phyloP scores from a whole-genome alignment of 257 asterid species.

The Nicotiana tomentosiformis region DNA sequence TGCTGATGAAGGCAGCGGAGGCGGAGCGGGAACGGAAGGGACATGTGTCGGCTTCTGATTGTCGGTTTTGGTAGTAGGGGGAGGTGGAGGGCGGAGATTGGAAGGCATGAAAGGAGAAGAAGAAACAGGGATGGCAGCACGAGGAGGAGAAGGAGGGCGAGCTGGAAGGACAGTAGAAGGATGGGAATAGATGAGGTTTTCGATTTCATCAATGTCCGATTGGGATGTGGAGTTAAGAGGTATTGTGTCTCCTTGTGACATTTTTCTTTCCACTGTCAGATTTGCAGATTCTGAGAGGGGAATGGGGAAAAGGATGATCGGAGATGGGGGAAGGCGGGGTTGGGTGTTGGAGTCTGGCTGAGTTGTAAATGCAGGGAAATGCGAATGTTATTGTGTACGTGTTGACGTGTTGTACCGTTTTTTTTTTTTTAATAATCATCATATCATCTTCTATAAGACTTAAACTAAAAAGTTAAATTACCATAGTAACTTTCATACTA shows the following conservation, averaged over 20 bases:
- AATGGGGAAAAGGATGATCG: neutral
- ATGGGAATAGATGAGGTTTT: constrained; percentile 71
- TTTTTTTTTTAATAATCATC: no score
- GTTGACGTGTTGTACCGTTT: no score
- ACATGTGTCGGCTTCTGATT: constrained; percentile 12
- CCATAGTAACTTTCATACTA: no score
- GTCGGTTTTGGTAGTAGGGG: constrained; percentile 13
- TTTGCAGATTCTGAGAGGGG: neutral
- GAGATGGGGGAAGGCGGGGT: neutral
- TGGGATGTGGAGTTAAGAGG: constrained; percentile 82
- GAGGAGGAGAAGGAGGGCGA: constrained; percentile 74
- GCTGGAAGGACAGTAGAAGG: constrained; percentile 70
- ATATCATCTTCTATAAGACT: no score
- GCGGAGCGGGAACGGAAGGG: constrained; percentile 25
- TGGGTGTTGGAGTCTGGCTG: no score
- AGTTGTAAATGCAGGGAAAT: neutral
- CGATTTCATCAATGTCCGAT: constrained; percentile 97
- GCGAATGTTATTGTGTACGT: no score
- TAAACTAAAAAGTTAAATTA: no score
- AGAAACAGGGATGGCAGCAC: constrained; percentile 64
- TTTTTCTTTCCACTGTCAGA: constrained; percentile 9
- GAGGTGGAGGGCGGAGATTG: constrained; percentile 37
- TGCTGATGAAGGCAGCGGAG: constrained; percentile 26
- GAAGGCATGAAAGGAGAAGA: constrained; percentile 53
- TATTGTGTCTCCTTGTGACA: constrained; percentile 68